Percentiles rank a stretch among this genome's conserved stretches.
phyloP scores from a whole-genome alignment of 371 early-diverging fungal genomes.

The Mortierella sp. region DNA sequence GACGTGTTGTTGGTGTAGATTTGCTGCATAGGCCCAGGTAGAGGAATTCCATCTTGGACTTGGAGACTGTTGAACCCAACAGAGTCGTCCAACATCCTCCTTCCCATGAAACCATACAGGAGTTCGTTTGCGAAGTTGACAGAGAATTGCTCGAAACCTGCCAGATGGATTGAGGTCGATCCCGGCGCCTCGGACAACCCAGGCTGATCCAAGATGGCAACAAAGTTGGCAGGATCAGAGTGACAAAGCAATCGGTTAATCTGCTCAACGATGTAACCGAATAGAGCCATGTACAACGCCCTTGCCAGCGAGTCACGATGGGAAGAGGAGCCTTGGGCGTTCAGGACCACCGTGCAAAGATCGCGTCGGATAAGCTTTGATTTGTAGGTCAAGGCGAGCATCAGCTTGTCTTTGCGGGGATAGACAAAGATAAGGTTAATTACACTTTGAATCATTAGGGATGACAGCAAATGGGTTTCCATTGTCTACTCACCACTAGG shows the following conservation, averaged over 20 bases:
- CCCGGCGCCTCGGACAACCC: slow-evolving; percentile 64
- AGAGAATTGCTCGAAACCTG: slow-evolving; percentile 81
- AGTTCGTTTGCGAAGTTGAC: slow-evolving; percentile 88
- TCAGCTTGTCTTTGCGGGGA: too few species aligned
- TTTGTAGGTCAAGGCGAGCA: slow-evolving; percentile 87
- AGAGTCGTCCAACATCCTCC: slow-evolving; percentile 71
- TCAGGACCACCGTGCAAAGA: slow-evolving; percentile 87
- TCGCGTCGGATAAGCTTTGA: slow-evolving; percentile 81
- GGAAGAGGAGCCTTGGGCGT: slow-evolving; percentile 76
- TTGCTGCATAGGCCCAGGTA: slow-evolving; percentile 55
- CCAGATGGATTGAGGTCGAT: slow-evolving; percentile 59
- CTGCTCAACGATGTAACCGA: slow-evolving; percentile 80
- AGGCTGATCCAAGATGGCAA: slow-evolving; percentile 78
- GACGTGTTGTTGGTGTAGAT: slow-evolving; percentile 23
- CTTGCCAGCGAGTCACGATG: slow-evolving; percentile 80
- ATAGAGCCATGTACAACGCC: slow-evolving; percentile 78
- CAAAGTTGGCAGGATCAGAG: slow-evolving; percentile 71
- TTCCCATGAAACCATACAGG: slow-evolving; percentile 76
- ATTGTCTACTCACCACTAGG: too few species aligned
- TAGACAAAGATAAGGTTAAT: too few species aligned
- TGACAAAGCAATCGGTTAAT: slow-evolving; percentile 79
- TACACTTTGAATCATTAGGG: too few species aligned
- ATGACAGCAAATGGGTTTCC: too few species aligned
- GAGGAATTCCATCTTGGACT: slow-evolving; percentile 60
- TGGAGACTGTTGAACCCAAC: slow-evolving; percentile 61